These are phyloP conservation scores for Pseudocercospora eumusae DNA, from an alignment of 2,329 filamentous ascomycete species.

Conservation along the genomic window DNA sequence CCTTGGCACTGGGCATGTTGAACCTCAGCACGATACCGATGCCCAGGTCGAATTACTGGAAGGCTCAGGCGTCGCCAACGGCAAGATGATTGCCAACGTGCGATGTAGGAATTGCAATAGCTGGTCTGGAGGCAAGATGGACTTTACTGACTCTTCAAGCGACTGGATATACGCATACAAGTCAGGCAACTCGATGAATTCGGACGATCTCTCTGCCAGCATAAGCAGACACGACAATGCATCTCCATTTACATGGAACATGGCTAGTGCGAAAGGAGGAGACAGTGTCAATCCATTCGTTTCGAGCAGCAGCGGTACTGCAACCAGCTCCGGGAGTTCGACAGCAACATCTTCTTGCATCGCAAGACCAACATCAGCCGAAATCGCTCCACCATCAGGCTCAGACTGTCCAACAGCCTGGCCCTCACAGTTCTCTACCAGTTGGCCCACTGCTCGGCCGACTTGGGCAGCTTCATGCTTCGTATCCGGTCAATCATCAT, in stretches of 20 bases:
- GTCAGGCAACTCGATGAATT: constrained; percentile 51
- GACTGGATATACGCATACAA: constrained; percentile 55
- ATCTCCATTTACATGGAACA: constrained; percentile 49
- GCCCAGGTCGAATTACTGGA: constrained; percentile 53
- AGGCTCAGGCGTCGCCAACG: constrained; percentile 55
- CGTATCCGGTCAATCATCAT: constrained; percentile 10
- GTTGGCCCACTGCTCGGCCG: constrained; percentile 23
- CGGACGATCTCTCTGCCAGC: constrained; percentile 46
- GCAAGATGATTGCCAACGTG: constrained; percentile 59
- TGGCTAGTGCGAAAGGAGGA: constrained; percentile 54
- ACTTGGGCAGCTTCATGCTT: constrained; percentile 20
- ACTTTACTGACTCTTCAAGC: constrained; percentile 48
- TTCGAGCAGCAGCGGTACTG: constrained; percentile 12
- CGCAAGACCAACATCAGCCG: constrained; percentile 4
- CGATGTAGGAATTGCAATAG: constrained; percentile 56
- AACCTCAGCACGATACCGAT: constrained; percentile 47
- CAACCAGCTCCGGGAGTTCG: constrained; percentile 2
- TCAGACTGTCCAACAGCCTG: constrained; percentile 26
- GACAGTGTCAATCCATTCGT: constrained; percentile 49
- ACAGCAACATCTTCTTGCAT: constrained; percentile 13
- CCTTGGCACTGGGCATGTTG: constrained; percentile 46
- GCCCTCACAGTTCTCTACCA: constrained; percentile 21
- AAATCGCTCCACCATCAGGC: constrained; percentile 21
- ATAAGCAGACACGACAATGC: constrained; percentile 51
- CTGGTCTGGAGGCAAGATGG: constrained; percentile 56